Percentiles rank a stretch among this genome's conserved stretches.
phyloP scores from a whole-genome alignment of 2,329 filamentous ascomycete species.

The Phymatotrichopsis omnivora region DNA sequence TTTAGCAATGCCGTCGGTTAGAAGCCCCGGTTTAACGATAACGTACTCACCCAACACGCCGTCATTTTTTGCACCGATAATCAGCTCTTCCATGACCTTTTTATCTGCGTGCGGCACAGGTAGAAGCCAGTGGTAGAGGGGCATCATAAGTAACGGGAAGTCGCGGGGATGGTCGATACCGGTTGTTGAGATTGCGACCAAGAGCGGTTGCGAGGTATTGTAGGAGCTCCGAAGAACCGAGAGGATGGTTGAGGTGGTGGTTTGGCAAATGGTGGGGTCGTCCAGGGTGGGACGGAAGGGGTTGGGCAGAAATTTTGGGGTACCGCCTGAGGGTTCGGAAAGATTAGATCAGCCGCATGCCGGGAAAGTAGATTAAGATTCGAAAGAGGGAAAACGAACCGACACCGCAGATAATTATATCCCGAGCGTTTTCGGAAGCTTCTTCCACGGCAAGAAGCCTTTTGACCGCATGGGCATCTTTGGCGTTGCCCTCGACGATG shows the following conservation, averaged over 20 bases:
- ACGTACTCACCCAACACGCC: slow-evolving; percentile 25
- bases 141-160: slow-evolving; percentile 38
- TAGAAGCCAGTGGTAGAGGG: slow-evolving; percentile 40
- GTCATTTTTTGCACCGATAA: slow-evolving; percentile 16
- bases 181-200: slow-evolving; percentile 39
- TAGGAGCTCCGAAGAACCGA: slow-evolving; percentile 33
- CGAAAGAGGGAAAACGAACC: too few species aligned
- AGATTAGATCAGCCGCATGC: too few species aligned
- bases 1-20: slow-evolving; percentile 31
- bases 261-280: slow-evolving; percentile 43
- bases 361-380: too few species aligned
- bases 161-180: slow-evolving; percentile 39
- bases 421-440: slow-evolving; percentile 35
- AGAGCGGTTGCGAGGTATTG: slow-evolving; percentile 32
- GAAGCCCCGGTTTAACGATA: slow-evolving; percentile 32
- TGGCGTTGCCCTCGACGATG: slow-evolving; percentile 42
- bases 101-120: slow-evolving; percentile 42
- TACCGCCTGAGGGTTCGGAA: too few species aligned
- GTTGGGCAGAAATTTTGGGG: slow-evolving; percentile 32
- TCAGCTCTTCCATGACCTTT: slow-evolving; percentile 39
- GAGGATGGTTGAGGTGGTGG: slow-evolving; percentile 40
- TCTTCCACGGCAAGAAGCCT: slow-evolving; percentile 34
- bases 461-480: slow-evolving; percentile 37
- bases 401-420: slow-evolving; percentile 42
- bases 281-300: slow-evolving; percentile 35